These are phyloP conservation scores for Monosporascus cannonballus DNA, from an alignment of 2,329 filamentous ascomycete genomes.

Conservation along the genomic window DNA sequence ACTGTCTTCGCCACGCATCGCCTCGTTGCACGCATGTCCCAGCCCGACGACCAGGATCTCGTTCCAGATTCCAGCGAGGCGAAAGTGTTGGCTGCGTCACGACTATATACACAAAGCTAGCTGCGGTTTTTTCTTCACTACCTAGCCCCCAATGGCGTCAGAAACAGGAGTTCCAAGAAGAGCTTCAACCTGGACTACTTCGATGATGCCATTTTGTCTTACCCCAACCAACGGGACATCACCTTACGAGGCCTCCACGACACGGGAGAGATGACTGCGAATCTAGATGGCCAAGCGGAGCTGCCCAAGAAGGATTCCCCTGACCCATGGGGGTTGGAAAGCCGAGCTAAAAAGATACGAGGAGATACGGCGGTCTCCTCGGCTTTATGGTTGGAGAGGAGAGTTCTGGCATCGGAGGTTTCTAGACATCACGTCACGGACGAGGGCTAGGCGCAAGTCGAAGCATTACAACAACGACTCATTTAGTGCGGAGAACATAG, in stretches of 20 bases:
- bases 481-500: constrained; percentile 23
- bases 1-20: constrained; percentile 9
- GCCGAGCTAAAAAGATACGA: constrained; percentile 17
- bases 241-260: constrained; percentile 19
- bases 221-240: constrained; percentile 28
- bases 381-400: not conserved
- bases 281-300: constrained; percentile 17
- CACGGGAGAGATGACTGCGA: constrained; percentile 18
- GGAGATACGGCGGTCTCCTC: constrained; percentile 3
- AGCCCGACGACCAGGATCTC: constrained; percentile 26
- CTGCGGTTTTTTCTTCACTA: constrained; percentile 2
- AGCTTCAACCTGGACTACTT: constrained; percentile 18
- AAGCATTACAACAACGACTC: constrained; percentile 28
- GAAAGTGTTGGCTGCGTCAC: constrained; percentile 32
- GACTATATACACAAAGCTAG: constrained; percentile 26
- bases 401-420: constrained; percentile 27
- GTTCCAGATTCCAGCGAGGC: constrained; percentile 29
- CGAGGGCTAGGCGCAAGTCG: constrained; percentile 26
- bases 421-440: constrained; percentile 30
- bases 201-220: constrained; percentile 27
- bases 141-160: constrained; percentile 12
- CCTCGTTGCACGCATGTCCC: constrained; percentile 27
- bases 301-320: constrained; percentile 18
- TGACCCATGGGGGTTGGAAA: constrained; percentile 24
- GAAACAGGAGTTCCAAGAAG: constrained; percentile 12